Percentiles rank a stretch among this genome's conserved stretches.
Conservation (phyloP, 768 basidiomycete species). For the Omphalotus guepiniiformis region DNA sequence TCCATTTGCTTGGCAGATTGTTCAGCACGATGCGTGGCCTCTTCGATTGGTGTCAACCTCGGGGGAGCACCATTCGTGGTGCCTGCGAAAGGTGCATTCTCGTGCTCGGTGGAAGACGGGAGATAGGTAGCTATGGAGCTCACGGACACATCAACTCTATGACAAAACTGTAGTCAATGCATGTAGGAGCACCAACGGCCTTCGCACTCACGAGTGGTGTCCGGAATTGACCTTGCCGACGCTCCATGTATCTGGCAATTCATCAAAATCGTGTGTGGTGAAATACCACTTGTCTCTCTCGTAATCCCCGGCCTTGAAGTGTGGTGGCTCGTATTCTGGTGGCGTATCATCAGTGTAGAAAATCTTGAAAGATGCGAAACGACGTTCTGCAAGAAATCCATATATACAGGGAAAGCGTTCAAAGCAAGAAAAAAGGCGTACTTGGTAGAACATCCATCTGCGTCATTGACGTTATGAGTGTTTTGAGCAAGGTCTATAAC, state of each 20-base stretch:
- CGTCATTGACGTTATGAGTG: slow-evolving; percentile 70
- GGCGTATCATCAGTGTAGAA: slow-evolving; percentile 82
- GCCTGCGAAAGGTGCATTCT: slow-evolving; percentile 53
- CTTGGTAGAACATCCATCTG: slow-evolving; percentile 80
- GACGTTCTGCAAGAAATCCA: slow-evolving; percentile 46
- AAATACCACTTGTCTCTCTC: slow-evolving; percentile 78
- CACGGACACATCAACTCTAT: slow-evolving; percentile 66
- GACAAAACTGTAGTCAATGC: background rate
- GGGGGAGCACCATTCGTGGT: slow-evolving; percentile 33
- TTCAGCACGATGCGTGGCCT: slow-evolving; percentile 45
- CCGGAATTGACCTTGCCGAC: slow-evolving; percentile 68
- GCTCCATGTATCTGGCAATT: slow-evolving; percentile 70
- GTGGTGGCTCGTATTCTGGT: slow-evolving; percentile 77
- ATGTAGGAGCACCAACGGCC: background rate
- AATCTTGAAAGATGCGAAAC: slow-evolving; percentile 85
- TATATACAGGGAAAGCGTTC: background rate
- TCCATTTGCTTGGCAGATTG: slow-evolving; percentile 56
- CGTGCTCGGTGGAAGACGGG: slow-evolving; percentile 57
- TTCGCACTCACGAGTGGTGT: slow-evolving; percentile 57
- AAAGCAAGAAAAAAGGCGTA: slow-evolving; percentile 28
- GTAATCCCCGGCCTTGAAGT: slow-evolving; percentile 68
- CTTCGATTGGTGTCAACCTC: slow-evolving; percentile 53
- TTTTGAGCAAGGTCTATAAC: slow-evolving; percentile 65
- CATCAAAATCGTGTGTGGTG: slow-evolving; percentile 68
- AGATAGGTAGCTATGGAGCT: slow-evolving; percentile 72